Evolutionary conservation across 2,329 filamentous ascomycete genomes (phyloP).

Genomic region (Xylariales sp.): DNA sequence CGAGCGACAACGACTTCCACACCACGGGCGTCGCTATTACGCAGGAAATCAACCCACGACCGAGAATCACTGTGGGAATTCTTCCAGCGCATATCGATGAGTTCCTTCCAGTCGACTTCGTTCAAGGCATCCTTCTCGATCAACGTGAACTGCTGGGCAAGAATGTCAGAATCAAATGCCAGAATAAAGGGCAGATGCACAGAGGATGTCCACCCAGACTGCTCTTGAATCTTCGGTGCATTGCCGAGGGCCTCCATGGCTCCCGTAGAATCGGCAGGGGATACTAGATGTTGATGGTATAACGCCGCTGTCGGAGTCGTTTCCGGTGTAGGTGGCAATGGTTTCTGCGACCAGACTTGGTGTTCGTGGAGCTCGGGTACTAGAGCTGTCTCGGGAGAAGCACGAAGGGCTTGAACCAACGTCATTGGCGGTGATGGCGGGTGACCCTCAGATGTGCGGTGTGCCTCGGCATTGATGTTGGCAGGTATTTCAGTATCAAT

Average conservation of each 20-base stretch:
- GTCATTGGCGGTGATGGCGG: constrained; percentile 44
- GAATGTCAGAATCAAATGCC: constrained; percentile 71
- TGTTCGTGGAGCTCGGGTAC: constrained; percentile 35
- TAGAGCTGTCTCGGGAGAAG: constrained; percentile 34
- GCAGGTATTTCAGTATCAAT: constrained; percentile 23
- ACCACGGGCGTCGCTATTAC: constrained; percentile 65
- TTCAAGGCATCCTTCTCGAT: constrained; percentile 83
- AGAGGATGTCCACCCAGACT: constrained; percentile 34
- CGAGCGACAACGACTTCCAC: constrained; percentile 81
- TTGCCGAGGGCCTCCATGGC: constrained; percentile 33
- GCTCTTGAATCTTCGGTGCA: constrained; percentile 22
- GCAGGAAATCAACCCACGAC: constrained; percentile 79
- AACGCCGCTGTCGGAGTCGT: constrained; percentile 40
- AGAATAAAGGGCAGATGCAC: constrained; percentile 75
- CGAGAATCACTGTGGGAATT: constrained; percentile 60
- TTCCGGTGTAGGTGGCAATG: constrained; percentile 45
- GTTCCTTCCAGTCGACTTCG: constrained; percentile 83
- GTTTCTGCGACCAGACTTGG: constrained; percentile 40
- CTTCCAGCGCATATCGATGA: constrained; percentile 81
- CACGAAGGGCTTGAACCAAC: constrained; percentile 40
- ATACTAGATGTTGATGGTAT: constrained; percentile 28
- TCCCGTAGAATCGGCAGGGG: constrained; percentile 26
- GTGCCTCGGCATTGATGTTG: constrained; percentile 11
- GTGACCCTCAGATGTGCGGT: constrained; percentile 14
- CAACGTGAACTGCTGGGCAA: constrained; percentile 79